Conservation (phyloP, 2,329 filamentous ascomycete genomes). For the Aspergillus costaricaensis region DNA sequence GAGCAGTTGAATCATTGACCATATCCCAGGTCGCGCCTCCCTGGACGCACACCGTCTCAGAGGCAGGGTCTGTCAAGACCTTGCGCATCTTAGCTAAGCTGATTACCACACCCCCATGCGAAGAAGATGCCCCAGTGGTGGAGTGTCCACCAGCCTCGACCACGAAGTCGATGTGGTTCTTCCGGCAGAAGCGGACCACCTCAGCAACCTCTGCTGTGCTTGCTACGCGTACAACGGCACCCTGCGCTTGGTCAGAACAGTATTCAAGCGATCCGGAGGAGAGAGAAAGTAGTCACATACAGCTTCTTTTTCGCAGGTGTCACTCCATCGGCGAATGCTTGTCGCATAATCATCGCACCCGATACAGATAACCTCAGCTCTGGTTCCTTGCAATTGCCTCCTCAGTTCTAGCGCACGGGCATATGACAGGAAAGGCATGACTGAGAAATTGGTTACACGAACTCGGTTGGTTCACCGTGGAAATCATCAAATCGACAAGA, state of each 20-base stretch:
- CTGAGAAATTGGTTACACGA: background rate
- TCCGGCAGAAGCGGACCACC: conserved; percentile 40
- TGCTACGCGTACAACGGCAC: conserved; percentile 18
- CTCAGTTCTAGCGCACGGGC: conserved; percentile 10
- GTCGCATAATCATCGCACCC: conserved; percentile 11
- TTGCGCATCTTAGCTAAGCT: conserved; percentile 55
- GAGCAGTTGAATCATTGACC: conserved; percentile 7
- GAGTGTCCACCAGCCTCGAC: conserved; percentile 61
- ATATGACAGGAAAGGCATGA: conserved; percentile 15
- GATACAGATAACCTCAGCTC: conserved; percentile 13
- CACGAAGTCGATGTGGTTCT: conserved; percentile 52
- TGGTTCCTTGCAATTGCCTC: conserved; percentile 11
- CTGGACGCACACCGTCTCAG: conserved; percentile 51
- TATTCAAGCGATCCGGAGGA: background rate
- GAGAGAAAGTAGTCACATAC: background rate
- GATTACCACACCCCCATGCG: conserved; percentile 57
- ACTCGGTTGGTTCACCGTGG: background rate
- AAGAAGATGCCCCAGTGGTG: conserved; percentile 54
- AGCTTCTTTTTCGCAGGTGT: conserved; percentile 15
- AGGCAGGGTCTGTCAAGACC: conserved; percentile 51
- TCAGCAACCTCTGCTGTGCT: conserved; percentile 9
- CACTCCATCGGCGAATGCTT: conserved; percentile 16
- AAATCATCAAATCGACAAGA: background rate
- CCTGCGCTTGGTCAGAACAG: conserved; percentile 4
- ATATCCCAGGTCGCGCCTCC: conserved; percentile 58